A percentile compares a stretch with the other conserved stretches of the same genome.
These are phyloP conservation scores for Canavalia ensiformis DNA, from an alignment of 306 rosid genomes.

Conservation along the genomic window DNA sequence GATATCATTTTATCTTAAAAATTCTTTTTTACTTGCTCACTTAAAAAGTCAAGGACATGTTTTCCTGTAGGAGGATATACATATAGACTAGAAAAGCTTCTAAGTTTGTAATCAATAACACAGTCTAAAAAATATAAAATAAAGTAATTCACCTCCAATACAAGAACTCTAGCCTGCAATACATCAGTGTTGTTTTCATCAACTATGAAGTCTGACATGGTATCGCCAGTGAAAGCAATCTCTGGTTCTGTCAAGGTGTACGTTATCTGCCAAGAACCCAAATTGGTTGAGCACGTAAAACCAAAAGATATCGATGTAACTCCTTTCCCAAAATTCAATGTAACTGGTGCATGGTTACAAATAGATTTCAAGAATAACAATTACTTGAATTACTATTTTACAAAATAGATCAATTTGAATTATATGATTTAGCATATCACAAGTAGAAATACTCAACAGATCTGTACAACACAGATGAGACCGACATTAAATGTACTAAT, in stretches of 20 bases:
- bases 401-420: not conserved
- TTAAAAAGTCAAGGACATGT: conserved; percentile 1
- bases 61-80: conserved; percentile 14
- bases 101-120: not conserved
- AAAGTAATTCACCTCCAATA: conserved; percentile 76
- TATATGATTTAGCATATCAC: not conserved
- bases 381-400: not conserved
- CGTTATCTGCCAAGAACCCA: conserved; percentile 73
- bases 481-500: not conserved
- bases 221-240: conserved; percentile 96
- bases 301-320: conserved; percentile 17
- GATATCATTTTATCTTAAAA: not conserved
- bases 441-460: not conserved
- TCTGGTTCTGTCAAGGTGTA: conserved; percentile 78
- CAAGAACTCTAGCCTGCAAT: conserved; percentile 82
- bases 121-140: conserved; percentile 16
- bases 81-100: conserved; percentile 5
- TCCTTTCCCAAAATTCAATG: conserved; percentile 8
- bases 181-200: conserved; percentile 74
- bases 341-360: not conserved
- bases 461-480: not conserved
- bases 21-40: not conserved
- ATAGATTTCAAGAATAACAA: not conserved
- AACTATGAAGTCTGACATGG: conserved; percentile 77
- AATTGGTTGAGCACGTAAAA: conserved; percentile 36